Conservation (phyloP, 2,329 filamentous ascomycete species). For the Plenodomus lindquistii region DNA sequence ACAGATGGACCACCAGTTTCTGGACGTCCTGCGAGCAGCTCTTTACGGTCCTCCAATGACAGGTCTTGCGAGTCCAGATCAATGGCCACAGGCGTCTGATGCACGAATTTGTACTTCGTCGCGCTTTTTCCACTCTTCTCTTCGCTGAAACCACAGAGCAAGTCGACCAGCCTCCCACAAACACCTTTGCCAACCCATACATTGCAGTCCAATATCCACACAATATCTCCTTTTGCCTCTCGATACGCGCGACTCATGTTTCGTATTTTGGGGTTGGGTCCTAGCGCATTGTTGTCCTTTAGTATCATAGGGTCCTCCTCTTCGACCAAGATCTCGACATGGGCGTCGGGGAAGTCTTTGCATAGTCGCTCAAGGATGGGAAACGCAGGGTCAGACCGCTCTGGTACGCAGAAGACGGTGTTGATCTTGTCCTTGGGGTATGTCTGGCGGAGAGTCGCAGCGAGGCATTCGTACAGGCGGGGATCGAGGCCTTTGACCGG, state of each 20-base stretch:
- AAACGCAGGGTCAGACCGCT: slow-evolving; percentile 74
- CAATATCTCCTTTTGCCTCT: slow-evolving; percentile 79
- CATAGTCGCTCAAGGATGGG: slow-evolving; percentile 73
- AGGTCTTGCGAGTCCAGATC: slow-evolving; percentile 57
- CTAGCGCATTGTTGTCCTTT: slow-evolving; percentile 62
- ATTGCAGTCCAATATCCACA: slow-evolving; percentile 97
- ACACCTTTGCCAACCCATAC: slow-evolving; percentile 85
- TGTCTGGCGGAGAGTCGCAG: slow-evolving; percentile 78
- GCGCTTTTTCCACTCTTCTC: slow-evolving; percentile 25
- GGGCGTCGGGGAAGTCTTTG: slow-evolving; percentile 70
- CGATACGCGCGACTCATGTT: slow-evolving; percentile 94
- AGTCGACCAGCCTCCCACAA: slow-evolving; percentile 86
- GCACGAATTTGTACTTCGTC: slow-evolving; percentile 80
- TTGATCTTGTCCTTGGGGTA: slow-evolving; percentile 79
- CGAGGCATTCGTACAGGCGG: slow-evolving; percentile 87
- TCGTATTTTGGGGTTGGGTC: slow-evolving; percentile 97
- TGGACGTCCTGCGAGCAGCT: slow-evolving; percentile 31
- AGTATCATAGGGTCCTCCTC: slow-evolving; percentile 74
- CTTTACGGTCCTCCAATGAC: slow-evolving; percentile 34
- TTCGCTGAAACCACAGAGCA: slow-evolving; percentile 70
- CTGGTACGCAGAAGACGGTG: slow-evolving; percentile 80
- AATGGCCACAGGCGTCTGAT: slow-evolving; percentile 89
- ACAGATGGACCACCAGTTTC: slow-evolving; percentile 18
- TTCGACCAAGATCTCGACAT: slow-evolving; percentile 77
- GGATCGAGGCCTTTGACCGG: slow-evolving; percentile 93